phyloP scores from a whole-genome alignment of 345 rosid species.

The Anastatica hierochuntica region DNA sequence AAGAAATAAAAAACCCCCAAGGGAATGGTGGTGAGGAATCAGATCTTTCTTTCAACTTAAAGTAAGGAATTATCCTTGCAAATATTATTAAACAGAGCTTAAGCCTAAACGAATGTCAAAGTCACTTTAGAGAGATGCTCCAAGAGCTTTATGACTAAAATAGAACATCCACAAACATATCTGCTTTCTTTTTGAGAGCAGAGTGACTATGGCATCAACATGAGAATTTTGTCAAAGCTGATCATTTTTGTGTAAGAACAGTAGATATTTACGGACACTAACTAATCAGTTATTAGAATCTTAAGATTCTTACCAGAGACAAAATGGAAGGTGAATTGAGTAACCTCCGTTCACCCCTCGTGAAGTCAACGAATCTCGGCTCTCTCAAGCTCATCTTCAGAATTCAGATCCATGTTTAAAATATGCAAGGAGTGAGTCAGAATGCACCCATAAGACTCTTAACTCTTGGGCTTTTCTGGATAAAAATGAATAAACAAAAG shows the following conservation, averaged over 20 bases:
- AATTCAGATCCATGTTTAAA: slow-evolving; percentile 18
- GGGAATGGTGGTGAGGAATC: slow-evolving; percentile 24
- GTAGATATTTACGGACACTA: slow-evolving; percentile 3
- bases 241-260: background rate
- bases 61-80: slow-evolving; percentile 23
- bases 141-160: slow-evolving; percentile 20
- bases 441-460: slow-evolving; percentile 30
- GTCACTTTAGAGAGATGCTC: slow-evolving; percentile 24
- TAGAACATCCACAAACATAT: slow-evolving; percentile 13
- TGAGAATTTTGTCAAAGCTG: slow-evolving; percentile 5
- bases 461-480: slow-evolving; percentile 22
- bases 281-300: no score
- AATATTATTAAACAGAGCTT: slow-evolving; percentile 10
- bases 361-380: slow-evolving; percentile 29
- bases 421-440: slow-evolving; percentile 24
- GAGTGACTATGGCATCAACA: slow-evolving; percentile 14
- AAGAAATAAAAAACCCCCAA: slow-evolving; percentile 16
- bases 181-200: no score
- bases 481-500: slow-evolving; percentile 36
- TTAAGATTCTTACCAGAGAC: slow-evolving; percentile 13
- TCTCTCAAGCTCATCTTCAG: slow-evolving; percentile 2
- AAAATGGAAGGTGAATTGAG: slow-evolving; percentile 3
- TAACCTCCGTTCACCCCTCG: slow-evolving; percentile 15
- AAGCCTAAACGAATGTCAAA: slow-evolving; percentile 21
- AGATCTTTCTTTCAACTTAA: slow-evolving; percentile 20